Evolutionary conservation across 805 yeast genomes (phyloP), one percentile per base, ranked within the genome.

Genomic region (Saturnispora serradocipensis): DNA sequence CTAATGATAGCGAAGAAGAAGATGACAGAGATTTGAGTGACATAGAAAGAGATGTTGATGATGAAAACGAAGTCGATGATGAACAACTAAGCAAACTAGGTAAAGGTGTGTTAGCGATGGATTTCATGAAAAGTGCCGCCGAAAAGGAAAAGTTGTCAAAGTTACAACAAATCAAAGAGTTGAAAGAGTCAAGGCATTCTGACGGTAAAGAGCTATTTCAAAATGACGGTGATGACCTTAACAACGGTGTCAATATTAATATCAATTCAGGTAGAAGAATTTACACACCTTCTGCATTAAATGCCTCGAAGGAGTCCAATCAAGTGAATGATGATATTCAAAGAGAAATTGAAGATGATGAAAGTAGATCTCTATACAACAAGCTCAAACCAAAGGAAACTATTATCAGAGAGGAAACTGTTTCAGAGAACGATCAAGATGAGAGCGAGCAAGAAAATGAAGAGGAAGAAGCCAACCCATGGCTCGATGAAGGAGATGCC

Each of bases 51-150:
- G 75, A 75, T 30, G 75, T 73, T 36, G 68, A 75, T 50, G 64
- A 67, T 5, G 64, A 67, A n/a, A 63, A 66, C 8, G 64, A 63
- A 11, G 71, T 58, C 9, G 74, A 67, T 10, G 69, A 61, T 8
- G 74, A 69, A 11, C 60, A 59, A 2, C 65, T 66, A 34, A 67
- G 71, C 32, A 75, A 72, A 44, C 66, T 82, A n/a, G 90, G 93
- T 20, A 91, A 90, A 66, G 97, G 98, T 51, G 83, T 91, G 20
- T 70, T 91, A 76, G 84, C 82, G 46, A 93, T 93, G 98, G 95
- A 90, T 58, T 91, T 91, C 67, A 91, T 91, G 98, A 83, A 76
- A 58, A 85, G 84, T 54, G 98, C 98, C 1, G 95, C 84, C 55
- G 82, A 81, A 51, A 76, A 82, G 57, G 78, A 80, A 55, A 76